Evolutionary conservation across 495 filamentous ascomycete species (phyloP), one percentile per base, ranked within the genome.

Genomic region (Choiromyces venosus): DNA sequence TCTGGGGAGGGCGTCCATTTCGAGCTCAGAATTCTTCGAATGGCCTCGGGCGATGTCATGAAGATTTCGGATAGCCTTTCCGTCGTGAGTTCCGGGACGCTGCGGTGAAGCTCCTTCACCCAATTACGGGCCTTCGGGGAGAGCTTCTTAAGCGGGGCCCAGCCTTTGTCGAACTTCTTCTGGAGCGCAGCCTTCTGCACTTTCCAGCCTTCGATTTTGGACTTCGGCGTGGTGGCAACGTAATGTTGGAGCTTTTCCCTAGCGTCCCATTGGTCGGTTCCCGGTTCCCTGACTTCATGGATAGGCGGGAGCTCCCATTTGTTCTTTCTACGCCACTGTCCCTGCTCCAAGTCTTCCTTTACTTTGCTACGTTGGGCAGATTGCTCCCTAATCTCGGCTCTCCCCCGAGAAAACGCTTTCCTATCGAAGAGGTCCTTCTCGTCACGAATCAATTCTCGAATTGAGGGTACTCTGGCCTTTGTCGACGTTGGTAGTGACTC

Each of bases 101-200:
- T 87, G 3, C 86, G 82, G 80, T 96, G 87, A 35, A 99, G 85
- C 38, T 89, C 88, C 29, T 92, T 89, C 72, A 98, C 97, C 37
- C 93, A 93, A 21, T 93, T 90, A 16, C 96, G 80, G 16, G 94
- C 92, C 82, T 97, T 94, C 0, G 94, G 95, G 0, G 95, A 98
- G 1, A 99, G 88, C 71, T 89, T 89, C 83, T 96, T 98, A 37
- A 85, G 85, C 35, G 95, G 93, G 56, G 86, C 84, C 93, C 94
- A 99, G 9, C 86, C 83, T 0, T 77, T 82, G 1, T 88, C 86
- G 77, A 97, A 96, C 80, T 97, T 97, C 38, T 85, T 78, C 70
- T 88, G 83, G 25, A 94, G 80, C 0, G 87, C 88, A 0, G 81
- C 82, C 82, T 96, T 96, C 66, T 96, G 88, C 14, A 88, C 83